phyloP scores from a whole-genome alignment of 202 grass and related monocot species.

The Bolboschoenoplectus hybrid region DNA sequence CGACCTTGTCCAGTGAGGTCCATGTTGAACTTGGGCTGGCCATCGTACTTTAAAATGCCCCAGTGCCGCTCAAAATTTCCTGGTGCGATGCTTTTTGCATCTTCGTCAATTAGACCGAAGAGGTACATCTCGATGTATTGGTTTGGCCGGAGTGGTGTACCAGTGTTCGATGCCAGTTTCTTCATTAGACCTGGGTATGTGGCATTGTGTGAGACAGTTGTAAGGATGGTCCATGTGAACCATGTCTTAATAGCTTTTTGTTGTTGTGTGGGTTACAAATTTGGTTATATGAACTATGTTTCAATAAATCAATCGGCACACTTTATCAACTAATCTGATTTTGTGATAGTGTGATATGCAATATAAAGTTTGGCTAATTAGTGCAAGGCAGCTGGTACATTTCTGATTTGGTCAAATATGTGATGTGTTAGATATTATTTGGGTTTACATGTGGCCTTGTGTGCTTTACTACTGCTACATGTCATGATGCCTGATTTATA shows the following conservation, averaged over 20 bases:
- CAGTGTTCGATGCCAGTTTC: slow-evolving; percentile 54
- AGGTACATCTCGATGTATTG: slow-evolving; percentile 78
- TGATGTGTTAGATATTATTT: neutral
- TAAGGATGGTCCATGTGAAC: neutral
- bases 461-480: neutral
- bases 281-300: neutral
- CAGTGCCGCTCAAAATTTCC: slow-evolving; percentile 91
- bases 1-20: slow-evolving; percentile 64
- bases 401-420: neutral
- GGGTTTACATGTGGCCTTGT: neutral
- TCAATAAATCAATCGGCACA: neutral
- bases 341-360: neutral
- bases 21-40: slow-evolving; percentile 73
- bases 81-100: slow-evolving; percentile 64
- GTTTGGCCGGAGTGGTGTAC: slow-evolving; percentile 62
- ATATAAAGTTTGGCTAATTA: neutral
- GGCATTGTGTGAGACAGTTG: slow-evolving; percentile 5
- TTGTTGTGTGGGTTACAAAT: neutral
- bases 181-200: slow-evolving; percentile 45
- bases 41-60: slow-evolving; percentile 79
- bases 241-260: neutral
- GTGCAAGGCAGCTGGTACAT: neutral
- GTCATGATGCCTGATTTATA: neutral
- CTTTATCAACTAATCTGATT: neutral
- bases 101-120: slow-evolving; percentile 83